Evolutionary conservation across 2,329 filamentous ascomycete genomes (phyloP).

Genomic region (Pestalotiopsis sp.): DNA sequence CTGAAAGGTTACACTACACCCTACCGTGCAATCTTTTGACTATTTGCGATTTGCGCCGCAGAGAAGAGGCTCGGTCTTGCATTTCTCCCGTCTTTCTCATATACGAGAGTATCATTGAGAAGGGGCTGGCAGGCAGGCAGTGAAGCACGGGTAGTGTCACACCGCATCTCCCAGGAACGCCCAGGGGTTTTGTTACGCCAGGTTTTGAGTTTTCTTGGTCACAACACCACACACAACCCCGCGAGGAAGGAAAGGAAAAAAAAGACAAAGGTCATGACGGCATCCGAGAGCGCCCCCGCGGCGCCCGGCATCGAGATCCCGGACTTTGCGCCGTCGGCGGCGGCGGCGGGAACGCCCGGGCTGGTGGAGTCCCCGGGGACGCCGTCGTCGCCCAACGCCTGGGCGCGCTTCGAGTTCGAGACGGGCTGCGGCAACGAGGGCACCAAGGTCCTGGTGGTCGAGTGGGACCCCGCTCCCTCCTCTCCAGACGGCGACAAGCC

Average conservation of each 20-base stretch:
- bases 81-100: too few relatives aligned
- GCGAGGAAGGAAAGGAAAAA: not conserved
- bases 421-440: constrained; percentile 75
- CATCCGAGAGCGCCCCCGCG: not conserved
- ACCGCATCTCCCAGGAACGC: too few relatives aligned
- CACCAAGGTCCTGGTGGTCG: constrained; percentile 91
- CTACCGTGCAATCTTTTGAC: not conserved
- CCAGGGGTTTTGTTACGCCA: too few relatives aligned
- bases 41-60: not conserved
- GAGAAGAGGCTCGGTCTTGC: too few relatives aligned
- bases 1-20: not conserved
- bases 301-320: not conserved
- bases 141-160: too few relatives aligned
- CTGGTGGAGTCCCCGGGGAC: constrained; percentile 14
- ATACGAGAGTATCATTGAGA: too few relatives aligned
- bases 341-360: not conserved
- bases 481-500: not conserved
- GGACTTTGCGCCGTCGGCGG: not conserved
- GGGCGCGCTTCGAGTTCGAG: constrained; percentile 88
- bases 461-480: constrained; percentile 64
- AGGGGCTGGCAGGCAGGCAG: too few relatives aligned
- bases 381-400: constrained; percentile 43
- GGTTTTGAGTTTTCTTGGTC: not conserved
- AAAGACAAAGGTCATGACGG: not conserved
- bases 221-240: too few relatives aligned